These are phyloP conservation scores for Endocladia muricata DNA, from an alignment of 31 red algal genomes.

Conservation along the genomic window DNA sequence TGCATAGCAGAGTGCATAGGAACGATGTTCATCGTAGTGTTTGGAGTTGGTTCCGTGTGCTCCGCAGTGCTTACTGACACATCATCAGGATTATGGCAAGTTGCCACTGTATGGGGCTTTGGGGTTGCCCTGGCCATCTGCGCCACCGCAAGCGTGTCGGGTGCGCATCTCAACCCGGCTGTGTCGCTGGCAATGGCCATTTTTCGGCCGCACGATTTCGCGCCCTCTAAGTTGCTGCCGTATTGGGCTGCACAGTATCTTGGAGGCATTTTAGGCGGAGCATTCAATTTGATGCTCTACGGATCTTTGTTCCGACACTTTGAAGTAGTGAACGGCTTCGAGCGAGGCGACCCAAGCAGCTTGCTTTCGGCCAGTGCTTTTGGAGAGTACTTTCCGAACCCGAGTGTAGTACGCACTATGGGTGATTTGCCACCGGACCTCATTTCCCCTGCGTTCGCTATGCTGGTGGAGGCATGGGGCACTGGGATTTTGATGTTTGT, in stretches of 20 bases:
- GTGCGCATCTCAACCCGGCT: conserved; percentile 91
- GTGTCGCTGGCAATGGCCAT: conserved; percentile 80
- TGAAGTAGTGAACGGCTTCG: conserved; percentile 37
- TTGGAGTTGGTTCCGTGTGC: conserved; percentile 74
- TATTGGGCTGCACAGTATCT: conserved; percentile 78
- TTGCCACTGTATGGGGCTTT: conserved; percentile 80
- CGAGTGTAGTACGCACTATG: conserved; percentile 8
- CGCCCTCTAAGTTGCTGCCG: conserved; percentile 51
- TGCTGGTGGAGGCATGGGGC: conserved; percentile 81
- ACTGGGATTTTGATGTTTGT: conserved; percentile 83
- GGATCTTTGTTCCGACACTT: conserved; percentile 30
- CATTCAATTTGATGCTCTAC: conserved; percentile 58
- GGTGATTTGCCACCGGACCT: conserved; percentile 9
- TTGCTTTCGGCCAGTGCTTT: conserved; percentile 51
- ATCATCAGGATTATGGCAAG: conserved; percentile 50
- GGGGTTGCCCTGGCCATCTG: conserved; percentile 79
- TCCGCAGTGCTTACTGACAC: conserved; percentile 34
- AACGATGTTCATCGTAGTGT: conserved; percentile 78
- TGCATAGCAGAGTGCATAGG: conserved; percentile 82
- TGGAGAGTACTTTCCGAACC: conserved; percentile 78
- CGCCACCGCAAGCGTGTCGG: conserved; percentile 72
- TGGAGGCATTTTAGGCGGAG: conserved; percentile 77
- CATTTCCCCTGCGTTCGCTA: conserved; percentile 36
- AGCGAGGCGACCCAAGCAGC: conserved; percentile 15
- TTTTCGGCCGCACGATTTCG: conserved; percentile 74